These are phyloP conservation scores for Venturia oleaginea DNA, from an alignment of 2,329 filamentous ascomycete species.

Conservation along the genomic window DNA sequence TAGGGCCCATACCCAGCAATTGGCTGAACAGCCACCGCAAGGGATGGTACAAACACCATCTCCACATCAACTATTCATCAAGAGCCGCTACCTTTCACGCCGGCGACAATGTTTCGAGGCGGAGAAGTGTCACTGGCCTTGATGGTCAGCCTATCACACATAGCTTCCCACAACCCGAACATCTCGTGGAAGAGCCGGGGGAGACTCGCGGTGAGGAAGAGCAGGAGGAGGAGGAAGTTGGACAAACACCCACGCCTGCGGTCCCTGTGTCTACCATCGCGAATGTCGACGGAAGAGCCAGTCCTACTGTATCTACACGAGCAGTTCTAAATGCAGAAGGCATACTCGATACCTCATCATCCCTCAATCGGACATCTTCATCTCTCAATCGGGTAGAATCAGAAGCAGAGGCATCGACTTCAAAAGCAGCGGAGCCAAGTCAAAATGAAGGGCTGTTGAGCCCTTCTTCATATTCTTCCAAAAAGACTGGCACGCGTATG, in stretches of 20 bases:
- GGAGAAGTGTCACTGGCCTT: constrained; percentile 33
- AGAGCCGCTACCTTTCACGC: constrained; percentile 44
- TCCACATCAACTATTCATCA: constrained; percentile 35
- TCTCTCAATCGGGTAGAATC: neutral
- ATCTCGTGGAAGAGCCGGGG: constrained; percentile 23
- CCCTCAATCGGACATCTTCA: neutral
- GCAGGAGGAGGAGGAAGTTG: neutral
- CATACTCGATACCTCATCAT: neutral
- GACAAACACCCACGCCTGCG: neutral
- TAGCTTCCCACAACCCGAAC: constrained; percentile 35
- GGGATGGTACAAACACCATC: constrained; percentile 50
- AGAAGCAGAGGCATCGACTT: constrained; percentile 1
- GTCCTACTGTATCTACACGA: neutral
- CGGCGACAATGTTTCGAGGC: constrained; percentile 34
- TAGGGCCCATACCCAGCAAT: constrained; percentile 55
- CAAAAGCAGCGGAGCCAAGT: neutral
- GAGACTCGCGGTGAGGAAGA: constrained; percentile 17
- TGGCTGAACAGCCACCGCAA: constrained; percentile 56
- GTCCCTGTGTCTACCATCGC: neutral
- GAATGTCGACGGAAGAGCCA: neutral
- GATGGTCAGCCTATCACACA: constrained; percentile 20
- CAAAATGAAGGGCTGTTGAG: neutral
- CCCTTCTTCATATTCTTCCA: neutral
- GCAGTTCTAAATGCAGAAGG: neutral
- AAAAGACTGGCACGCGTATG: neutral